These are phyloP conservation scores for Fusarium graminum DNA, from an alignment of 2,329 filamentous ascomycete genomes.

Conservation along the genomic window DNA sequence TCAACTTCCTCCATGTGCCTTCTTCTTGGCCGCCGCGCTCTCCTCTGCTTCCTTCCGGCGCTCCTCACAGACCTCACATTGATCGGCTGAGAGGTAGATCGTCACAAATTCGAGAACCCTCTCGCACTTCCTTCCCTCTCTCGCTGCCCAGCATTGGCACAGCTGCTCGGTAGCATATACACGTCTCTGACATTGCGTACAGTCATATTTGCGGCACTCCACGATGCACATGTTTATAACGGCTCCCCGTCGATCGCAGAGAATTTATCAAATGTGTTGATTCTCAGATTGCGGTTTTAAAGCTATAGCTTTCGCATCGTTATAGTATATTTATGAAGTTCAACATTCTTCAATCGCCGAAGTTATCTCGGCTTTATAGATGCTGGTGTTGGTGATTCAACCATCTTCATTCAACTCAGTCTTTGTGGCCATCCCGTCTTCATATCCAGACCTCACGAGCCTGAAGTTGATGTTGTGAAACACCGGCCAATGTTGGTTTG, in stretches of 20 bases:
- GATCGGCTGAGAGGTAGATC: slow-evolving; percentile 24
- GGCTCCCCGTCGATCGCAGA: not conserved
- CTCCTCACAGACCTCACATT: slow-evolving; percentile 35
- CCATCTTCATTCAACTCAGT: not conserved
- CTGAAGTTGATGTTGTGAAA: slow-evolving; percentile 15
- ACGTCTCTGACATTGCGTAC: slow-evolving; percentile 30
- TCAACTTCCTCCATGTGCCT: not conserved
- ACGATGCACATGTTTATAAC: slow-evolving; percentile 22
- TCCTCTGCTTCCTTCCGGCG: slow-evolving; percentile 14
- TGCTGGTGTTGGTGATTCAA: not conserved
- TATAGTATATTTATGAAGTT: not conserved
- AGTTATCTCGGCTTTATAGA: not conserved
- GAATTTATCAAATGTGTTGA: not conserved
- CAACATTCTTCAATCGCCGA: too few species aligned
- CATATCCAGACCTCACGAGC: not conserved
- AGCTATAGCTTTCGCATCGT: not conserved
- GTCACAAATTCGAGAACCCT: slow-evolving; percentile 2
- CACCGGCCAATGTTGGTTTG: not conserved
- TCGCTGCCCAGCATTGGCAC: slow-evolving; percentile 7
- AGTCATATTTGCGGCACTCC: slow-evolving; percentile 32
- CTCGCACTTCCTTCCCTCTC: slow-evolving; percentile 16
- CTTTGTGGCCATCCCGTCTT: not conserved
- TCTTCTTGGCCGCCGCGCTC: slow-evolving; percentile 5
- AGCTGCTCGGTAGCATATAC: slow-evolving; percentile 19
- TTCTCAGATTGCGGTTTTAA: not conserved